Evolutionary conservation across 1,284 basidiomycete genomes (phyloP).

Genomic region (Pseudozyma pruni): DNA sequence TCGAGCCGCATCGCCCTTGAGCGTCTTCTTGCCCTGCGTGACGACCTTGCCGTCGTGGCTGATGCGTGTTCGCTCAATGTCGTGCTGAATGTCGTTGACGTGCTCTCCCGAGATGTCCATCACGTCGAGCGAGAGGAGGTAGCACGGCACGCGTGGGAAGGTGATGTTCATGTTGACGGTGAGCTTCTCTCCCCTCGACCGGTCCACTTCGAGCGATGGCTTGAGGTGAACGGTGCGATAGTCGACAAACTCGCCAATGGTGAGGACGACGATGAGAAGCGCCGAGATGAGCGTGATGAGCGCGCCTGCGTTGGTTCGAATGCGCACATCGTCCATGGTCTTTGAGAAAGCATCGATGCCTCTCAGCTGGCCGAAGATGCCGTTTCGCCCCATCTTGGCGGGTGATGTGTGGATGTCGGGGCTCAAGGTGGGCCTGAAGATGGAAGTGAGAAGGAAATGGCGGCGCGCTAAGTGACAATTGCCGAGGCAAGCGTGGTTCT

Average conservation of each 20-base stretch:
- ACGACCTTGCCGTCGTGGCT: slow-evolving; percentile 72
- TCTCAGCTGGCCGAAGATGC: slow-evolving; percentile 59
- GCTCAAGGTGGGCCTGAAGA: not conserved
- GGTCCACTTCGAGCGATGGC: slow-evolving; percentile 74
- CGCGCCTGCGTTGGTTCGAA: slow-evolving; percentile 65
- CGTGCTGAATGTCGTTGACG: slow-evolving; percentile 78
- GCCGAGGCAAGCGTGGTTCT: slow-evolving; percentile 4
- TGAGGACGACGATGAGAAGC: slow-evolving; percentile 89
- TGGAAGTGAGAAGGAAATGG: not conserved
- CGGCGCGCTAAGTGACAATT: not conserved
- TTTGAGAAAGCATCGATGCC: slow-evolving; percentile 96
- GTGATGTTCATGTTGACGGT: slow-evolving; percentile 91
- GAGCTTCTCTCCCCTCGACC: slow-evolving; percentile 91
- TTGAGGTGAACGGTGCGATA: slow-evolving; percentile 80
- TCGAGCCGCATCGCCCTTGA: slow-evolving; percentile 61
- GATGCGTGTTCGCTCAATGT: slow-evolving; percentile 85
- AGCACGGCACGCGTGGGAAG: slow-evolving; percentile 97
- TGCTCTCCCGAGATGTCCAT: slow-evolving; percentile 98
- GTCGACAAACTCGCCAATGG: slow-evolving; percentile 93
- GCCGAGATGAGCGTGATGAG: slow-evolving; percentile 86
- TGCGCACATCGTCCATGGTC: slow-evolving; percentile 67
- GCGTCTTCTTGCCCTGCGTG: slow-evolving; percentile 39
- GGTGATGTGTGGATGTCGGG: not conserved
- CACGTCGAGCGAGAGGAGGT: slow-evolving; percentile 78
- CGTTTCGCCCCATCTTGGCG: slow-evolving; percentile 52